Evolutionary conservation across 805 yeast genomes (phyloP).

Genomic region (Candida incommunis): DNA sequence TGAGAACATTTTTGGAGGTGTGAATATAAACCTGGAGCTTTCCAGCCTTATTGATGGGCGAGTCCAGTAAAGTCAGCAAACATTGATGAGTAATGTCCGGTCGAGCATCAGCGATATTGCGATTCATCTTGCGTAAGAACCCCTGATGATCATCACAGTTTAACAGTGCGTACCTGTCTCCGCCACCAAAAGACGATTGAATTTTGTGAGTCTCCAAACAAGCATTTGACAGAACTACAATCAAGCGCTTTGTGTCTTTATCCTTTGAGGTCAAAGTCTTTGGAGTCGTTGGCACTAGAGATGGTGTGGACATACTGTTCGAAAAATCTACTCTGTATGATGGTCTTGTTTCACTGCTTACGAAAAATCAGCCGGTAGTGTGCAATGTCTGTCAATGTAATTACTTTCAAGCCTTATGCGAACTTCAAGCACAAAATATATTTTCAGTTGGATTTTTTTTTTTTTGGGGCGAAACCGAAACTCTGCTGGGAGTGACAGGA

Average conservation of each 20-base stretch:
- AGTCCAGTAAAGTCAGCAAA: constrained; percentile 79
- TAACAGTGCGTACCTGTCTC: constrained; percentile 83
- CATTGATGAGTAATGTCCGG: constrained; percentile 99
- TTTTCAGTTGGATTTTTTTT: no score
- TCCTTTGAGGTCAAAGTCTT: constrained; percentile 68
- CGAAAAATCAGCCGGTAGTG: no score
- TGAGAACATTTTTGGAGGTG: constrained; percentile 85
- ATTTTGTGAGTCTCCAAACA: constrained; percentile 90
- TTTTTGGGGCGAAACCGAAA: no score
- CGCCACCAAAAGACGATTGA: constrained; percentile 48
- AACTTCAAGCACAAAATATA: no score
- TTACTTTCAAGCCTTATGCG: no score
- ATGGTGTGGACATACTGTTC: not conserved
- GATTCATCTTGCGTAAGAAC: constrained; percentile 81
- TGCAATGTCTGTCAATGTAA: no score
- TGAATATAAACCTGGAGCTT: constrained; percentile 91
- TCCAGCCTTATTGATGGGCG: constrained; percentile 98
- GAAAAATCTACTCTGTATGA: no score
- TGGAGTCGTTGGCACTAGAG: constrained; percentile 69
- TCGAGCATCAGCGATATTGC: constrained; percentile 95
- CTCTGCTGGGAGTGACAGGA: no score
- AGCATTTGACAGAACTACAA: constrained; percentile 93
- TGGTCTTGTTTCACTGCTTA: no score
- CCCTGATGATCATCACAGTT: constrained; percentile 99
- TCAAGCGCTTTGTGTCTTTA: constrained; percentile 70